A percentile compares a stretch with the other conserved stretches of the same genome.
These are phyloP conservation scores for Echeveria elegans DNA, from an alignment of 164 flowering plant genomes.

Conservation along the genomic window DNA sequence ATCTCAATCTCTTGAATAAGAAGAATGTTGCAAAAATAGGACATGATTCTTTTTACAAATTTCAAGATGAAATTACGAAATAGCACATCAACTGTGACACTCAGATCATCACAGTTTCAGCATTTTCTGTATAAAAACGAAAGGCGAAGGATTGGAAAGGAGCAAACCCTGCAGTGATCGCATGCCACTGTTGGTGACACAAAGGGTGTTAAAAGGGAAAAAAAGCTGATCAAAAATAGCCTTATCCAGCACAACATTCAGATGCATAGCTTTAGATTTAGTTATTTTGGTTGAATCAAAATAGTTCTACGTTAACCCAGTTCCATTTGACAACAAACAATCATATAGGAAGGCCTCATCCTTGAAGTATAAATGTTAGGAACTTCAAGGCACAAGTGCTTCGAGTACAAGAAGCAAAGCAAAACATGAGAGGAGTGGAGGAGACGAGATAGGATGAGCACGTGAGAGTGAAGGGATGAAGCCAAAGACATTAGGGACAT, in stretches of 20 bases:
- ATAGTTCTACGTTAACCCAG: background rate
- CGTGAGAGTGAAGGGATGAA: constrained; percentile 11
- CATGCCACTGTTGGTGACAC: constrained; percentile 16
- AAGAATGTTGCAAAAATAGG: too few species aligned
- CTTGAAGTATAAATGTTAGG: background rate
- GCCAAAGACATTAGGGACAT: constrained; percentile 22
- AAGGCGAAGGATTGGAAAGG: background rate
- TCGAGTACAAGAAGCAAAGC: background rate
- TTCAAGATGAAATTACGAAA: too few species aligned
- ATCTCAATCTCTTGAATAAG: too few species aligned
- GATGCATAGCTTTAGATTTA: background rate
- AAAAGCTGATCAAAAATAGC: background rate
- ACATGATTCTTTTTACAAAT: too few species aligned
- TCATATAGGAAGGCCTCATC: too few species aligned
- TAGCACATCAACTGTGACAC: too few species aligned
- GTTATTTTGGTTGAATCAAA: background rate
- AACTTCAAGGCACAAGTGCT: background rate
- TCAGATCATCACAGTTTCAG: too few species aligned
- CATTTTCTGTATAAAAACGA: too few species aligned
- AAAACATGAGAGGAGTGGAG: background rate
- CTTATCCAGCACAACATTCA: background rate
- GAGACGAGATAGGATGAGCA: background rate
- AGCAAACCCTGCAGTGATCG: constrained; percentile 25
- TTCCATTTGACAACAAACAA: background rate
- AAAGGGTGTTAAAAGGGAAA: background rate